phyloP scores from a whole-genome alignment of 176 grass and related monocot genomes.

The Bromus sterilis region DNA sequence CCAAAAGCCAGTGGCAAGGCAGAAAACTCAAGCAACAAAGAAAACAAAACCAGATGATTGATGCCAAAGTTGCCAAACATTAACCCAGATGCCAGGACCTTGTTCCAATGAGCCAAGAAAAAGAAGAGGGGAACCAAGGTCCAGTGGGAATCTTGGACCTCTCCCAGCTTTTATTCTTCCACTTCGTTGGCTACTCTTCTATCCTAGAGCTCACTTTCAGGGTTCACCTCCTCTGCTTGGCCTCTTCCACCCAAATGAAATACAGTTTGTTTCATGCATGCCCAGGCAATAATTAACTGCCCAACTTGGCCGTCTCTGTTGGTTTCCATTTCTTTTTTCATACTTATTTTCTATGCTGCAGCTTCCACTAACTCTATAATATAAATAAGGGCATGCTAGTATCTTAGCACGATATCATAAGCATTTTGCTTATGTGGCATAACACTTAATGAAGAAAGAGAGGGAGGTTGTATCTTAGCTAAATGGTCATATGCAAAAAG shows the following conservation, averaged over 20 bases:
- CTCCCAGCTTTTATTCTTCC: not conserved
- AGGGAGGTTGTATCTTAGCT: too few species aligned
- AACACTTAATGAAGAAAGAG: too few species aligned
- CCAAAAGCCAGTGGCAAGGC: not conserved
- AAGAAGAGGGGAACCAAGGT: not conserved
- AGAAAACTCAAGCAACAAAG: not conserved
- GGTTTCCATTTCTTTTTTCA: not conserved
- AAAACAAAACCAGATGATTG: slow-evolving; percentile 5
- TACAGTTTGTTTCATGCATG: not conserved
- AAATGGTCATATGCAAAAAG: too few species aligned
- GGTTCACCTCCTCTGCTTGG: slow-evolving; percentile 15
- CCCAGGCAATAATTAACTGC: not conserved
- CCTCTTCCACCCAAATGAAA: slow-evolving; percentile 2
- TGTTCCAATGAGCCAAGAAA: slow-evolving; percentile 3
- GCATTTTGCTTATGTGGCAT: too few species aligned
- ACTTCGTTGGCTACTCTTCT: slow-evolving; percentile 3
- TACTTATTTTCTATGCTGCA: not conserved
- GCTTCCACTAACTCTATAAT: not conserved
- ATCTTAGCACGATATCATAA: too few species aligned
- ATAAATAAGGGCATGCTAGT: too few species aligned
- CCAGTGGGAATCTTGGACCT: slow-evolving; percentile 9
- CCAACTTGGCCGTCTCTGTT: slow-evolving; percentile 3
- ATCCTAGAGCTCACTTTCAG: slow-evolving; percentile 30
- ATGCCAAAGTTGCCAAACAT: not conserved
- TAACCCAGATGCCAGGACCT: not conserved